These are phyloP conservation scores for Trichoderma aggressivum DNA, from an alignment of 2,329 filamentous ascomycete species.

Conservation along the genomic window DNA sequence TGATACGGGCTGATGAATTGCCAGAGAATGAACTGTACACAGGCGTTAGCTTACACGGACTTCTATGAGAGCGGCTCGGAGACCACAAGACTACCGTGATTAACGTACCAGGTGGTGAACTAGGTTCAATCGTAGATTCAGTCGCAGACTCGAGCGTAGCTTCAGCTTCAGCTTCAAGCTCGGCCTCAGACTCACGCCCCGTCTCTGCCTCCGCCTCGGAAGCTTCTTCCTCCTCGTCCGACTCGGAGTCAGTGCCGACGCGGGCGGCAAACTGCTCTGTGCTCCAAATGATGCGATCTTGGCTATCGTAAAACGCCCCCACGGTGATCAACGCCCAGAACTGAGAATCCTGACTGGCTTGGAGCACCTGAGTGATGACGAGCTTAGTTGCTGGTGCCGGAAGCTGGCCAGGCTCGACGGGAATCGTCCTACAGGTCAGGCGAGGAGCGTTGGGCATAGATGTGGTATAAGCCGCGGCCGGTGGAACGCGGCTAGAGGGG, in stretches of 20 bases:
- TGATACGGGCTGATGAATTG: background rate
- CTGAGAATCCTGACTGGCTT: constrained; percentile 30
- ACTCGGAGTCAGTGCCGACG: constrained; percentile 27
- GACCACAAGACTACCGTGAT: background rate
- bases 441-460: constrained; percentile 23
- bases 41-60: background rate
- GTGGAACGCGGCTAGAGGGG: background rate
- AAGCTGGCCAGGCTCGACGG: constrained; percentile 32
- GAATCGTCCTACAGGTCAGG: constrained; percentile 26
- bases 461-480: background rate
- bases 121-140: background rate
- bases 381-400: constrained; percentile 46
- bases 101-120: constrained; percentile 2
- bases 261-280: constrained; percentile 42
- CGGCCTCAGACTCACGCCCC: constrained; percentile 18
- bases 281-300: constrained; percentile 44
- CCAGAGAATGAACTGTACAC: background rate
- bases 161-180: background rate
- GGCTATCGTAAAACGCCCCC: constrained; percentile 45
- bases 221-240: constrained; percentile 26
- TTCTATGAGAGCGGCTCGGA: background rate
- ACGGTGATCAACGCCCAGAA: constrained; percentile 48
- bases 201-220: constrained; percentile 12
- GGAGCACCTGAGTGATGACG: constrained; percentile 42
- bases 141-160: background rate